Conservation (phyloP, 768 basidiomycete species). For the Mrakia blollopis region DNA sequence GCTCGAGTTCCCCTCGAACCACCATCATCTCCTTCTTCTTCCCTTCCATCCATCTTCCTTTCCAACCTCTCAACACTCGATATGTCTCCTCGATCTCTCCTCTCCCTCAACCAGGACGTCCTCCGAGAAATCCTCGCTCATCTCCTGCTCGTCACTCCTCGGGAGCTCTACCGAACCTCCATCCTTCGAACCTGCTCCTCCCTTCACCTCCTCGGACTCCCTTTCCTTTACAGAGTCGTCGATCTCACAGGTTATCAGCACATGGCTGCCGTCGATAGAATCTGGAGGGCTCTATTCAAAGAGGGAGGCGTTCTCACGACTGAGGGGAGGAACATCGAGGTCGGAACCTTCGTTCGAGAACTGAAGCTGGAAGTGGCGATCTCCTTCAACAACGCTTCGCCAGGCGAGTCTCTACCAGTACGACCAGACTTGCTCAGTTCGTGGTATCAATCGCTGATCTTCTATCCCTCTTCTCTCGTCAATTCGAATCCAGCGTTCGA, state of each 20-base stretch:
- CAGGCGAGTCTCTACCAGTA: too few species aligned
- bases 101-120: not conserved
- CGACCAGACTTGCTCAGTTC: too few species aligned
- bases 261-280: not conserved
- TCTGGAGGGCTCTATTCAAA: not conserved
- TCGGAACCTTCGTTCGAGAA: not conserved
- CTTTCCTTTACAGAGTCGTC: not conserved
- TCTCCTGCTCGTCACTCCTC: not conserved
- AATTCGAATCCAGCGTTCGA: too few species aligned
- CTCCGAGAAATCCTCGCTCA: not conserved
- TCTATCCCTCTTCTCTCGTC: too few species aligned
- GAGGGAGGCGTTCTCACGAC: not conserved
- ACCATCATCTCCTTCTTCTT: not conserved
- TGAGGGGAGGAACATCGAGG: not conserved
- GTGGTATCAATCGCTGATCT: too few species aligned
- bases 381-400: too few species aligned
- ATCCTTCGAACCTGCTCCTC: not conserved
- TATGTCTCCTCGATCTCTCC: not conserved
- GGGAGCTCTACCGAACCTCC: not conserved
- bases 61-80: too few species aligned
- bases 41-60: not conserved
- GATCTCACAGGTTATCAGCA: not conserved
- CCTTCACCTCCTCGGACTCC: not conserved
- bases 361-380: too few species aligned
- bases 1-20: not conserved